Base-by-base conservation (phyloP, 768 basidiomycete genomes). In the Naganishia randhawae region DNA sequence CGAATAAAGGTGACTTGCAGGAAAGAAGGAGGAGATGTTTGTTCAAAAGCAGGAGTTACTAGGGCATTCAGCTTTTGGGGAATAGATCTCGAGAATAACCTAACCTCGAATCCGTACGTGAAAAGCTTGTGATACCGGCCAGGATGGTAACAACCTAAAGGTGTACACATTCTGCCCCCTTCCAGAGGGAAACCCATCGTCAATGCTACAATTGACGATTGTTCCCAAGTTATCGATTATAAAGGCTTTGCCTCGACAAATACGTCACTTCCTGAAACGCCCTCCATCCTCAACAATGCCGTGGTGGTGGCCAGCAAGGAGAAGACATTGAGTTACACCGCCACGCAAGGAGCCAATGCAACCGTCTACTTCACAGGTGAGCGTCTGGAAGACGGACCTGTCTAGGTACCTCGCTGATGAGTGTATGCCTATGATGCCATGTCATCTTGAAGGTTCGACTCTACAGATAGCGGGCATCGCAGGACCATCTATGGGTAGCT, bases 151-250 rank as follows among this genome's bases (percentile, higher is more conserved):
- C 5, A 10, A 33, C 8, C 35, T 33, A 48, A 13, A 48, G 17
- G 35, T 32, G 22, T 42, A n/a, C n/a, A 61, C 13, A 7, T 55
- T 35, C 33, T 22, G 37, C n/a, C 9, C 33, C 11, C 41, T 32
- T 1, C n/a, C 29, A 61, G 53, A 6, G n/a, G 25, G 11, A 48
- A 32, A 1, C 27, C 54, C 29, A 17, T 7, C 13, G 42, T 33
- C 16, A 57, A 67, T 57, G 66, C 66, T 0, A 67, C 66, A 3
- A 19, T 67, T n/a, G 66, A 67, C 25, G 66, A 67, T 50, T 48
- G 54, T 9, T 42, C 53, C 3, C 32, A 57, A 11, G n/a, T 32
- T 6, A 67, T 67, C 54, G 29, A 67, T 27, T 67, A 67, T n/a
- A 39, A 54, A n/a, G 66, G 66, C 0, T 67, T 67, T 27, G 54